Evolutionary conservation across 2,329 filamentous ascomycete genomes (phyloP).

Genomic region (Claviceps monticola): DNA sequence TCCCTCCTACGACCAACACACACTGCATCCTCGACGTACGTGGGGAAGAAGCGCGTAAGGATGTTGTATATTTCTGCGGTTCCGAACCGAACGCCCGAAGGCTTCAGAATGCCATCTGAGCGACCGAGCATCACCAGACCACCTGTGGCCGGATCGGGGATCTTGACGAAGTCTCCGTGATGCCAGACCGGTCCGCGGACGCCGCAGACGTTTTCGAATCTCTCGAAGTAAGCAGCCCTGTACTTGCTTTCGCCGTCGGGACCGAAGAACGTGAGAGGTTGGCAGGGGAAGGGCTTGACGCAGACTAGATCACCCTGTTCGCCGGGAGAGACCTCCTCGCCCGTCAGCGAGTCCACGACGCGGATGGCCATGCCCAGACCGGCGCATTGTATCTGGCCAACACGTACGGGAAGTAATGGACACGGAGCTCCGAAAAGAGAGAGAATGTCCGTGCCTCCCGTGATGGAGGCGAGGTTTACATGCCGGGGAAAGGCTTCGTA

Average conservation of each 20-base stretch:
- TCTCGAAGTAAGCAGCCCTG: conserved; percentile 72
- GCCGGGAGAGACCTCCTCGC: conserved; percentile 40
- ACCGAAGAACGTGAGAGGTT: conserved; percentile 84
- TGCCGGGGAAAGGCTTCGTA: conserved; percentile 66
- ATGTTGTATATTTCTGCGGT: conserved; percentile 94
- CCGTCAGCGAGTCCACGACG: conserved; percentile 44
- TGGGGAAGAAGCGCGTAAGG: conserved; percentile 68
- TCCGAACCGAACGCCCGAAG: conserved; percentile 80
- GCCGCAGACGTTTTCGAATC: conserved; percentile 42
- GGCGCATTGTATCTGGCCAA: conserved; percentile 64
- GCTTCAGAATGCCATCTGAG: conserved; percentile 87
- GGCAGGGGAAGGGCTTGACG: conserved; percentile 72
- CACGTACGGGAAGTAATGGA: conserved; percentile 56
- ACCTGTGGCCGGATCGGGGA: conserved; percentile 52
- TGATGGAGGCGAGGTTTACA: conserved; percentile 87
- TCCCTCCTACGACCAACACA: conserved; percentile 68
- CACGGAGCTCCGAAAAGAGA: conserved; percentile 85
- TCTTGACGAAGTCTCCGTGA: conserved; percentile 79
- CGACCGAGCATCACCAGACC: conserved; percentile 84
- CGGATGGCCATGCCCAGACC: conserved; percentile 68
- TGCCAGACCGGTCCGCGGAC: conserved; percentile 54
- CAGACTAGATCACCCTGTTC: conserved; percentile 83
- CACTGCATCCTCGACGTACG: conserved; percentile 69
- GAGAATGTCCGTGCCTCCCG: conserved; percentile 91
- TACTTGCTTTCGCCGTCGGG: conserved; percentile 54